Evolutionary conservation across 257 asterid genomes (phyloP), one percentile per base, ranked within the genome.

Genomic region (Perilla frutescens): DNA sequence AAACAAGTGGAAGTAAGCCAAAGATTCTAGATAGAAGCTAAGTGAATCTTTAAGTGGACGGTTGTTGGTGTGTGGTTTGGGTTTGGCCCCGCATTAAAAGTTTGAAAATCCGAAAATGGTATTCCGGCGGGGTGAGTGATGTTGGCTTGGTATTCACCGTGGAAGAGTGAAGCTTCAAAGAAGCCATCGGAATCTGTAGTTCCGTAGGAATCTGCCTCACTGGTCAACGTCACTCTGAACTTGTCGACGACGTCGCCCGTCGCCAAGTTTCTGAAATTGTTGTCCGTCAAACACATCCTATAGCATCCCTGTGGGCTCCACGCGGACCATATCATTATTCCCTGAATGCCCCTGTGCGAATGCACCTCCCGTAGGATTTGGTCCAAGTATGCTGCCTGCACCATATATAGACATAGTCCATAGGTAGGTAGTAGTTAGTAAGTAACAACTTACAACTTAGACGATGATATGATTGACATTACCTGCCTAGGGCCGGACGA

Each of bases 221-320:
- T 77, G 14, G 45, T 48, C 58, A 72, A 64, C 50, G 71, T 37
- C 1, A 1, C 1, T 2, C 66, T 45, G 7, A 76, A 44, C 44
- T 39, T 81, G 62, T 89, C 96, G 0, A 89, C 89, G 6, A 80
- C 89, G 37, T 83, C 12, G 3, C 91, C 92, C 0, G 96, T 85
- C 0, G 82, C 73, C 8, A 89, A 66, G 69, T 89, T 87, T 2
- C 7, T 75, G 77, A 89, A 89, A 70, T 82, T 82, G 57, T 74
- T 79, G 45, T 90, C 96, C 0, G 89, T 86, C 68, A 88, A 74
- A 68, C 95, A 90, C 96, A 90, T 90, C 29, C 61, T 26, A 37
- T 86, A 84, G 77, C 96, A 90, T 31, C 86, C 88, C 4, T 53
- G n/a, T 0, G 96, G 89, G 49, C 65, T 71, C 90, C 88, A 80